Conservation (phyloP, 2,329 filamentous ascomycete species). For the Exophiala mesophila region DNA sequence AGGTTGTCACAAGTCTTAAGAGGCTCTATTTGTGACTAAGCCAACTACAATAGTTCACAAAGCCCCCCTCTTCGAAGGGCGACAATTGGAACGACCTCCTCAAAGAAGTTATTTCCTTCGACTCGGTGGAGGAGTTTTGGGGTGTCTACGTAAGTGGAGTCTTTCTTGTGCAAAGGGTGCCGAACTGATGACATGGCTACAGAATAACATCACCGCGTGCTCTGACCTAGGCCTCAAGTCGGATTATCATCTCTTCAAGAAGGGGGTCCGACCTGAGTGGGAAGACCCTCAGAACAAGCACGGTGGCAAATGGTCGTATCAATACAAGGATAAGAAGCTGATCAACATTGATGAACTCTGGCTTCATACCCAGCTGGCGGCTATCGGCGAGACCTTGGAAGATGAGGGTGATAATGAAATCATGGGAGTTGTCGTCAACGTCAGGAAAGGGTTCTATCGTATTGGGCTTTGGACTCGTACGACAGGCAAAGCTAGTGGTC, state of each 20-base stretch:
- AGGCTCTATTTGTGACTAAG: conserved; percentile 13
- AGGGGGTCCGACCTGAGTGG: conserved; percentile 94
- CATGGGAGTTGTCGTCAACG: conserved; percentile 97
- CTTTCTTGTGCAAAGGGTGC: no score
- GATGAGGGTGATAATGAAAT: conserved; percentile 89
- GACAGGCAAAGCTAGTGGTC: conserved; percentile 83
- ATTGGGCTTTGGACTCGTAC: conserved; percentile 97
- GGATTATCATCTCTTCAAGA: conserved; percentile 99
- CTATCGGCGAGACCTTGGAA: conserved; percentile 96
- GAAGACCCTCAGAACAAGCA: conserved; percentile 98
- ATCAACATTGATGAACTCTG: conserved; percentile 92
- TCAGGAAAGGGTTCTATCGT: conserved; percentile 96
- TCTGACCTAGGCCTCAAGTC: conserved; percentile 96
- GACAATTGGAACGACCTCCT: conserved; percentile 98
- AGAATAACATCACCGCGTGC: conserved; percentile 98
- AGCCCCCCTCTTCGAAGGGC: conserved; percentile 52
- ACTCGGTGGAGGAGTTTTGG: conserved; percentile 99
- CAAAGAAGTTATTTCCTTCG: conserved; percentile 98
- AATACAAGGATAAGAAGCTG: conserved; percentile 91
- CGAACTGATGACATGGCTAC: no score
- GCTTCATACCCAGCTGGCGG: conserved; percentile 94
- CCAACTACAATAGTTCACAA: conserved; percentile 21
- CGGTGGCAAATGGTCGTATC: conserved; percentile 97
- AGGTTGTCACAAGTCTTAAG: neutral
- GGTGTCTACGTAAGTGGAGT: conserved; percentile 87